Evolutionary conservation across 116 monocot genomes (phyloP).

Genomic region (Zostera marina): DNA sequence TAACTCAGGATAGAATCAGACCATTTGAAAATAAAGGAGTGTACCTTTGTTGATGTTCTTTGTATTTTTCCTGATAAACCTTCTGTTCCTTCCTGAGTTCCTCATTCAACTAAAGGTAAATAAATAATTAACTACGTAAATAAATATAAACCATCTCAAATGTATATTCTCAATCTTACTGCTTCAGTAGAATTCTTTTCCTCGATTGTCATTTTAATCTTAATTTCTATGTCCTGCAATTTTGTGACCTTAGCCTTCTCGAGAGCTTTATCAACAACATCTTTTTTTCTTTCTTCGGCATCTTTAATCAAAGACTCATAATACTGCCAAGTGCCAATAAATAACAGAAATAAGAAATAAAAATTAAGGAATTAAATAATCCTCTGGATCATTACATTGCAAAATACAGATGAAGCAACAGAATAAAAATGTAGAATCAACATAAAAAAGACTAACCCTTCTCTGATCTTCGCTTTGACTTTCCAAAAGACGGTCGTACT

Average conservation of each 20-base stretch:
- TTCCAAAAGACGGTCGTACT: slow-evolving; percentile 67
- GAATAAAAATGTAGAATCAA: background rate
- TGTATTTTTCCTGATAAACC: slow-evolving; percentile 39
- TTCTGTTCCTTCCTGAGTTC: slow-evolving; percentile 57
- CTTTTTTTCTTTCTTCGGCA: slow-evolving; percentile 34
- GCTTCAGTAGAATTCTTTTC: slow-evolving; percentile 49
- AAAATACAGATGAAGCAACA: too few species aligned
- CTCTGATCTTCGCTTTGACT: slow-evolving; percentile 72
- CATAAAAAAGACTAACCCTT: slow-evolving; percentile 24
- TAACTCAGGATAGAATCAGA: too few species aligned
- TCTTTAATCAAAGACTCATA: slow-evolving; percentile 65
- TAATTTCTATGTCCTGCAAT: slow-evolving; percentile 41
- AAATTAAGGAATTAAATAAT: background rate
- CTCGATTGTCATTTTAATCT: slow-evolving; percentile 33
- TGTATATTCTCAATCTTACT: slow-evolving; percentile 17
- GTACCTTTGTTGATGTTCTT: slow-evolving; percentile 83
- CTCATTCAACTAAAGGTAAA: slow-evolving; percentile 52
- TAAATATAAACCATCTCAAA: background rate
- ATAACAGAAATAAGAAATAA: background rate
- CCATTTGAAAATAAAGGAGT: background rate
- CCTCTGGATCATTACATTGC: too few species aligned
- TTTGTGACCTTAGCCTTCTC: slow-evolving; percentile 48
- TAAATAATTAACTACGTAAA: background rate
- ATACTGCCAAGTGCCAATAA: slow-evolving; percentile 53
- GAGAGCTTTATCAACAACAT: slow-evolving; percentile 48